phyloP scores from a whole-genome alignment of 495 filamentous ascomycete species.

The Xylaria grammica region DNA sequence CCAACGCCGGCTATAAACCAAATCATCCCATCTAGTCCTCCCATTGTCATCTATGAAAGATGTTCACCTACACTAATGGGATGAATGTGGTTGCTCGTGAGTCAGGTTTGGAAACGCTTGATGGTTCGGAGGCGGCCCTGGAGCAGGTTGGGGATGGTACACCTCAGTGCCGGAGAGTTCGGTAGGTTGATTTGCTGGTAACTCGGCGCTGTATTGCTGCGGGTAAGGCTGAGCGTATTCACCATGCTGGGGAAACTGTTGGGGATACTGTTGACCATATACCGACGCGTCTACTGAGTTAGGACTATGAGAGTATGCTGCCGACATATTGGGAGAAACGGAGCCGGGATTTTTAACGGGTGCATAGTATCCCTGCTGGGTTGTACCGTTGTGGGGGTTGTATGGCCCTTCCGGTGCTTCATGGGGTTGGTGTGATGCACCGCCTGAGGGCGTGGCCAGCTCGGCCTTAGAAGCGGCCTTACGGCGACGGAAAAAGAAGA shows the following conservation, averaged over 20 bases:
- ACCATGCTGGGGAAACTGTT: constrained; percentile 26
- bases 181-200: constrained; percentile 26
- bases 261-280: constrained; percentile 25
- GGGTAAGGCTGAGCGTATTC: too few species aligned
- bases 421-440: not conserved
- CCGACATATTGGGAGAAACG: constrained; percentile 23
- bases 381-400: constrained; percentile 11
- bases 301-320: constrained; percentile 18
- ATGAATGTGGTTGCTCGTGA: not conserved
- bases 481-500: constrained; percentile 45
- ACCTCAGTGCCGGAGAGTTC: constrained; percentile 29
- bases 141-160: not conserved
- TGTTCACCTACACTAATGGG: not conserved
- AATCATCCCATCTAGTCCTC: not conserved
- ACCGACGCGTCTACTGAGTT: constrained; percentile 2
- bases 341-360: constrained; percentile 28
- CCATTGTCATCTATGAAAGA: not conserved
- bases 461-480: constrained; percentile 22
- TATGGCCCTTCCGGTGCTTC: constrained; percentile 5
- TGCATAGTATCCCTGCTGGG: constrained; percentile 30
- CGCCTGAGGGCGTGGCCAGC: not conserved
- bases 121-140: constrained; percentile 9
- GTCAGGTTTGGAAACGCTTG: not conserved
- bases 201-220: constrained; percentile 29
- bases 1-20: constrained; percentile 20